Conservation (phyloP, 2,329 filamentous ascomycete species). For the Aspergillus eucalypticola region DNA sequence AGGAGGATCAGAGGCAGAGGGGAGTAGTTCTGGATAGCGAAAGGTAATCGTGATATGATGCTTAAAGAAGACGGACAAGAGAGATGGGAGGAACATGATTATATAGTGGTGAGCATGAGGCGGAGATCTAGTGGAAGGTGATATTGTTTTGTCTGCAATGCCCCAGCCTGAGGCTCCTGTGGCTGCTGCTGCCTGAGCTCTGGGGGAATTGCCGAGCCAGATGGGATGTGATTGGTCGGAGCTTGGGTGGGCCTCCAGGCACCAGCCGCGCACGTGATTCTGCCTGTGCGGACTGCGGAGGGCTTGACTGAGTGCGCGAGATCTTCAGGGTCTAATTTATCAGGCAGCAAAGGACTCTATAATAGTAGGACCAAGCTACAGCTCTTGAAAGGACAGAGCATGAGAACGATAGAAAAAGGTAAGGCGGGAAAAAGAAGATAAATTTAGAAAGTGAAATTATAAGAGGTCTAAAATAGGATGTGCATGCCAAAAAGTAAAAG, state of each 20-base stretch:
- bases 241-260: constrained; percentile 2
- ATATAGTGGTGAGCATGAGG: background rate
- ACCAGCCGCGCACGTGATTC: background rate
- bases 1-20: background rate
- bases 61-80: background rate
- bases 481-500: background rate
- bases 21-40: background rate
- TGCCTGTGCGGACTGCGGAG: constrained; percentile 1
- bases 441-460: too few relatives aligned
- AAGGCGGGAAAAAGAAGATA: too few relatives aligned
- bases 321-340: background rate
- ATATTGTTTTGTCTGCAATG: background rate
- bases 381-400: too few relatives aligned
- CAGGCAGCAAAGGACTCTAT: too few relatives aligned
- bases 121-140: background rate
- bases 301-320: background rate
- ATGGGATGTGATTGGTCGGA: background rate
- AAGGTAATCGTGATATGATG: background rate
- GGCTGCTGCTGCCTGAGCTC: constrained; percentile 4
- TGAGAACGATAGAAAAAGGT: too few relatives aligned
- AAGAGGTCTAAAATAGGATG: too few relatives aligned
- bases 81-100: background rate
- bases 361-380: too few relatives aligned
- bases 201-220: background rate
- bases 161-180: constrained; percentile 1